Base-by-base conservation (phyloP, 352 stramenopile genomes). In the Pythium insidiosum region DNA sequence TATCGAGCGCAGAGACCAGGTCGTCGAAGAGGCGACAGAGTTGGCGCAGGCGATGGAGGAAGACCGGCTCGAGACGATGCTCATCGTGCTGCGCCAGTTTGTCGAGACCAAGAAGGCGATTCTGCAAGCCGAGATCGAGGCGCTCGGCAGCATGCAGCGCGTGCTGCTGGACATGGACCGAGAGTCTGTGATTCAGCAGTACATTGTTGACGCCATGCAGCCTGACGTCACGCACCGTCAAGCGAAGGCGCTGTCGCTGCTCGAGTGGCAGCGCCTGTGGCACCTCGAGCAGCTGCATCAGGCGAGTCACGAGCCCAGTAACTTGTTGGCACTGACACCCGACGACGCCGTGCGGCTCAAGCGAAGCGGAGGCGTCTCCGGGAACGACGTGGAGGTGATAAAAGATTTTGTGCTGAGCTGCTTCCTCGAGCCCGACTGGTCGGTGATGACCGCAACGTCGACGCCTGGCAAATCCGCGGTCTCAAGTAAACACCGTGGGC, bases 371-470 rank as follows among this genome's bases (percentile, higher is more conserved):
- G 75, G 77, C 11, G 60, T 92, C 1, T 88, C 71, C 0, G 46
- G 55, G 2, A 84, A 80, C 33, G 80, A 92, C 36, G 53, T 89
- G 11, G 74, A 92, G 37, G 66, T 92, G 29, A 88, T 92, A 49
- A 92, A 89, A 51, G 76, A 92, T 34, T 92, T 92, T 50, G 55
- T 92, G n/a, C 68, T 64, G 16, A 87, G 72, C 43, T 92, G 80
- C 56, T 92, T 92, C 45, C 48, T 80, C 16, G 69, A 86, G 6
- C 65, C 73, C 0, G 76, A 89, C 10, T 26, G 33, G 3, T 61
- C 65, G 35, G 59, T 66, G 19, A 44, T 88, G 26, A 28, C 35
- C 10, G 40, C 46, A 4, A 68, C 56, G 25, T 37, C 35, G 15
- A 47, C 55, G n/a, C n/a, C n/a, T n/a, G n/a, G n/a, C n/a, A n/a